phyloP scores from a whole-genome alignment of 164 flowering plant genomes.

The Pachysandra terminalis region DNA sequence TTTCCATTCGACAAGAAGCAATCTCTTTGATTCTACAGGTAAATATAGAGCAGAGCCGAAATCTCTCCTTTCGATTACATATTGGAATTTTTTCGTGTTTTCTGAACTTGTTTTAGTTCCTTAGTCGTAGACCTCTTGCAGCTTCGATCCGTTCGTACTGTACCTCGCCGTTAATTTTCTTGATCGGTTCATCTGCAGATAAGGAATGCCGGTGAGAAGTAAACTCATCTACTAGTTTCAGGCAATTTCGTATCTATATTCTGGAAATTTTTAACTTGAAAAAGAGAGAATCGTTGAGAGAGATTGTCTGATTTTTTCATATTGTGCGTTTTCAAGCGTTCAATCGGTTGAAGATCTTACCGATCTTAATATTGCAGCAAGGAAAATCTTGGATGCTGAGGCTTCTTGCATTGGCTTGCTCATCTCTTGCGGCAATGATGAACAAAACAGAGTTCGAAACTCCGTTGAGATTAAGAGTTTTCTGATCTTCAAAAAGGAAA shows the following conservation, averaged over 20 bases:
- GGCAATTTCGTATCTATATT: background rate
- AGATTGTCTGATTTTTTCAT: too few relatives aligned
- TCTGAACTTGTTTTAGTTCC: background rate
- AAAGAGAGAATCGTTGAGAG: background rate
- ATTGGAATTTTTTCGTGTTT: background rate
- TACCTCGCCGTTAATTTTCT: conserved; percentile 68
- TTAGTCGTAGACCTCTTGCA: conserved; percentile 31
- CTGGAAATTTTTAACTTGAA: too few relatives aligned
- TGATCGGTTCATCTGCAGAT: conserved; percentile 60
- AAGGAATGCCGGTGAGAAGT: conserved; percentile 39
- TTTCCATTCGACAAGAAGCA: conserved; percentile 31
- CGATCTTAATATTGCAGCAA: conserved; percentile 32
- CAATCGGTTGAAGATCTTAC: conserved; percentile 8
- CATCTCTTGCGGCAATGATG: conserved; percentile 68
- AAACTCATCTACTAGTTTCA: background rate
- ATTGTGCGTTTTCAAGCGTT: background rate
- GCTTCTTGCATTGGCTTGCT: conserved; percentile 48
- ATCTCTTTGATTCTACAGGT: conserved; percentile 47
- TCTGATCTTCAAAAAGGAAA: too few relatives aligned
- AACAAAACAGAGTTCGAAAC: conserved; percentile 32
- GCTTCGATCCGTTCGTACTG: conserved; percentile 37
- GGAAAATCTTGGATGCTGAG: conserved; percentile 52
- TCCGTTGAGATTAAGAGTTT: too few relatives aligned
- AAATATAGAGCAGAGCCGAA: background rate
- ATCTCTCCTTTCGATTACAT: background rate